These are phyloP conservation scores for Nakaseomyces sp. DNA, from an alignment of 1,139 yeast species.

Conservation along the genomic window DNA sequence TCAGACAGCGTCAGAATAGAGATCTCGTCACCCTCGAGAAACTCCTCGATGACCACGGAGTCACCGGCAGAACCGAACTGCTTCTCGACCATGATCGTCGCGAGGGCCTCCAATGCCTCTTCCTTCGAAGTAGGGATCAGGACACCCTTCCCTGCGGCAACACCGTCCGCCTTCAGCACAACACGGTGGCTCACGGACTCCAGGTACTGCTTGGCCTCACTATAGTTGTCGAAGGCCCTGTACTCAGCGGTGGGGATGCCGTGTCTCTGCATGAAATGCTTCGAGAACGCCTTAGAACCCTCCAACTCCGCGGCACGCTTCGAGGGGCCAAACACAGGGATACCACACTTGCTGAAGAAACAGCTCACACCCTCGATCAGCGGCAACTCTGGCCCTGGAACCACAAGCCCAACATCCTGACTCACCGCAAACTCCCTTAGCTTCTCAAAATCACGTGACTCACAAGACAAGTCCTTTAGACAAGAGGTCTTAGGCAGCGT, in stretches of 20 bases:
- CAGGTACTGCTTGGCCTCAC: constrained; percentile 65
- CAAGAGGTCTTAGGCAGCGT: constrained; percentile 53
- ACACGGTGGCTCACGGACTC: constrained; percentile 56
- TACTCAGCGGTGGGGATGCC: constrained; percentile 90
- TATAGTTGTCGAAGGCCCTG: constrained; percentile 68
- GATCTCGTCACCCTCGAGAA: constrained; percentile 92
- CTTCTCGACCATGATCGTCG: constrained; percentile 81
- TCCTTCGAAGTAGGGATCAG: constrained; percentile 76
- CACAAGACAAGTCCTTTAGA: constrained; percentile 45
- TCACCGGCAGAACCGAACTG: constrained; percentile 92
- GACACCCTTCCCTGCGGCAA: constrained; percentile 99
- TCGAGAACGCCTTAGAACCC: constrained; percentile 93
- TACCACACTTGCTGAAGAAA: constrained; percentile 64
- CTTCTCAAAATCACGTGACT: constrained; percentile 50
- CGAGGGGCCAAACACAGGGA: constrained; percentile 94
- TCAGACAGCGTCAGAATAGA: constrained; percentile 88
- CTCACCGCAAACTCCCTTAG: constrained; percentile 62
- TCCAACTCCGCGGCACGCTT: constrained; percentile 89
- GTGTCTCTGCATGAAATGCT: constrained; percentile 87
- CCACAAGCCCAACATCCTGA: constrained; percentile 60
- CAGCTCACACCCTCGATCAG: constrained; percentile 85
- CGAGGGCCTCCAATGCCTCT: constrained; percentile 78
- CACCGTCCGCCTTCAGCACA: constrained; percentile 94
- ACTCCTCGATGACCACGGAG: constrained; percentile 94
- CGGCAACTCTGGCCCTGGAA: constrained; percentile 99